Base-by-base conservation (phyloP, 148 eudicot species). In the Pouteria glomerata region DNA sequence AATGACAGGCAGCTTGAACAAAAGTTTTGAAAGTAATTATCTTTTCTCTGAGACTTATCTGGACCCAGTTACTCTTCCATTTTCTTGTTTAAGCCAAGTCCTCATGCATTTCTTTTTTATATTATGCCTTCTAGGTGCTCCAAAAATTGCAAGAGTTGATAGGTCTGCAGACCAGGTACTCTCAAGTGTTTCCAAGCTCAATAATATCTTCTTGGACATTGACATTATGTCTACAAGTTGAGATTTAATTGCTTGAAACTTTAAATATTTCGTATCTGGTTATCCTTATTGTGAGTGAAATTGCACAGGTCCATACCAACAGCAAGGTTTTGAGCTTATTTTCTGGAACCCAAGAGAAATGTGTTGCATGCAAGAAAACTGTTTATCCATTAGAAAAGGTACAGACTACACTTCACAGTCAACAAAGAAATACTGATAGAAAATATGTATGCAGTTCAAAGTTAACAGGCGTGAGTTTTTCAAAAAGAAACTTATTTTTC, bases 281-380 rank as follows among this genome's bases (percentile, higher is more conserved):
- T 24, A 3, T 29, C 11, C 16, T 31, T 45, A 27, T 24, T 47
- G 23, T n/a, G 65, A 15, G 19, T 47, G 45, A 44, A 69, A 33
- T 33, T 48, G 53, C 52, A 57, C 61, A 73, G 76, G 61, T 35
- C 34, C 60, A 73, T 16, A 24, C 27, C 29, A 73, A 71, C 80
- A 86, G 72, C 85, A 90, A 67, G 79, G 78, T 88, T 68, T 90
- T 85, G 35, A 84, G 91, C 73, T 64, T 93, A 75, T 93, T 93
- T 80, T 93, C 82, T 13, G 96, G 98, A 68, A 93, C 98, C 62
- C 96, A 90, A 65, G 98, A 93, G 33, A 90, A 93, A 71, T 93
- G 98, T 66, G 84, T 93, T 63, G 74, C 96, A 37, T 93, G 98
- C 86, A 83, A 80, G 71, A 93, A 84, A 81, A 93, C 92, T 33